Evolutionary conservation across 2,329 filamentous ascomycete species (phyloP), one percentile per base, ranked within the genome.

Genomic region (Aureobasidium sp.): DNA sequence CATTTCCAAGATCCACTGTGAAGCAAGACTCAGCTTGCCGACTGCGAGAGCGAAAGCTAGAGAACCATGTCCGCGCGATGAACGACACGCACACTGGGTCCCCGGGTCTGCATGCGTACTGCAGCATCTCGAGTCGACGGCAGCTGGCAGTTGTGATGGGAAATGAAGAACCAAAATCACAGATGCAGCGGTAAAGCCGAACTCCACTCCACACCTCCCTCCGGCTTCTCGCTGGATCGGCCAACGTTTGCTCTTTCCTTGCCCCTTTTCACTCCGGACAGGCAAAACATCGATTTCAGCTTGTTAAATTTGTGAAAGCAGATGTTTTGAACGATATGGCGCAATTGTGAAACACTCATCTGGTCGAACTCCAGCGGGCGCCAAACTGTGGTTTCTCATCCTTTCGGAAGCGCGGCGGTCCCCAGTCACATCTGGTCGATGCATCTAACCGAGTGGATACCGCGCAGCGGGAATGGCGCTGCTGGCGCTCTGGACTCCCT

Each of bases 401-500:
- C 20, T 48, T 29, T 60, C 57, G 57, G 34, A 31, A 49, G 20
- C 36, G 44, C 47, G 44, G 55, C 55, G 55, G 55, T 57, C n/a
- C 42, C 53, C 41, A 45, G 53, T 36, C 31, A 45, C 55, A 59
- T 29, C 17, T 57, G 55, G 39, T 37, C 11, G 42, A 34, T 44
- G 44, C 55, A 44, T 39, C 20, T 36, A 20, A n/a, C 8, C 20
- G 27, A 25, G 57, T 60, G 57, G 57, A 27, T 60, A 60, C 45
- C 6, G 7, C 51, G 45, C 44, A 36, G 36, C 57, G 57, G 57
- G 45, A 60, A 60, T 41, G 57, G 57, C 57, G 57, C 44, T 42
- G 57, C 27, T 51, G 37, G 57, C 57, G 57, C 57, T 60, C 57
- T 51, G 44, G 57, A 60, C 57, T 60, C 45, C 56, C 45, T 60